Evolutionary conservation across 352 stramenopile genomes (phyloP).

Genomic region (Globisporangium orthogonon): DNA sequence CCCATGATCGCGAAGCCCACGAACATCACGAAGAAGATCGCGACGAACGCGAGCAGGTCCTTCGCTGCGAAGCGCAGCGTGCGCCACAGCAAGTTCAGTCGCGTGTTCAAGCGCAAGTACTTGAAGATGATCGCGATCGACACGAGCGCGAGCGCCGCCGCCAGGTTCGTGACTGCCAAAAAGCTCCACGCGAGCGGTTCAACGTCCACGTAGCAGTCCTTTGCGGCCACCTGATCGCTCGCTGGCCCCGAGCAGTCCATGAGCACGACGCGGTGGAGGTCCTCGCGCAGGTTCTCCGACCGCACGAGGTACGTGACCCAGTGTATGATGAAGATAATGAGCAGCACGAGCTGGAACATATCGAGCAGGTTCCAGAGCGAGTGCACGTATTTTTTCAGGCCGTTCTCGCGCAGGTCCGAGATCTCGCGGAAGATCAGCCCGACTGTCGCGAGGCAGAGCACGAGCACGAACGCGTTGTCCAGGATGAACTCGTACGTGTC

Average conservation of each 20-base stretch:
- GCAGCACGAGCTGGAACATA: constrained; percentile 59
- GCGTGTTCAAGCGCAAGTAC: constrained; percentile 70
- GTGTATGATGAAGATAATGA: constrained; percentile 52
- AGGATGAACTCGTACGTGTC: constrained; percentile 31
- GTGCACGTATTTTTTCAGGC: constrained; percentile 55
- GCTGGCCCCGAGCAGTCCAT: constrained; percentile 42
- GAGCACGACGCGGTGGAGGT: constrained; percentile 42
- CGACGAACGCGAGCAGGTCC: constrained; percentile 68
- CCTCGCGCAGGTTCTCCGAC: constrained; percentile 39
- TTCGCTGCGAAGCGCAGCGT: constrained; percentile 65
- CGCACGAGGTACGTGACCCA: constrained; percentile 54
- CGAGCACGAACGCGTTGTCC: constrained; percentile 57
- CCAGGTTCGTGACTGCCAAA: constrained; percentile 47
- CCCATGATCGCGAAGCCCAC: constrained; percentile 75
- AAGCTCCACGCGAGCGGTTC: constrained; percentile 43
- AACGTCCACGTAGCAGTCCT: constrained; percentile 55
- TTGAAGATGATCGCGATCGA: constrained; percentile 81
- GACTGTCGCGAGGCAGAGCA: constrained; percentile 45
- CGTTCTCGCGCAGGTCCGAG: constrained; percentile 37
- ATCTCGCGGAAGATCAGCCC: constrained; percentile 50
- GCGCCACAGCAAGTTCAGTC: constrained; percentile 72
- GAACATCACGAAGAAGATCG: constrained; percentile 82
- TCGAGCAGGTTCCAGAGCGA: constrained; percentile 80
- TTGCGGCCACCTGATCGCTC: constrained; percentile 33
- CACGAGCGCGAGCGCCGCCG: constrained; percentile 53